Evolutionary conservation across 257 asterid genomes (phyloP), one percentile per base, ranked within the genome.

Genomic region (Nyctanthes arbortristis): DNA sequence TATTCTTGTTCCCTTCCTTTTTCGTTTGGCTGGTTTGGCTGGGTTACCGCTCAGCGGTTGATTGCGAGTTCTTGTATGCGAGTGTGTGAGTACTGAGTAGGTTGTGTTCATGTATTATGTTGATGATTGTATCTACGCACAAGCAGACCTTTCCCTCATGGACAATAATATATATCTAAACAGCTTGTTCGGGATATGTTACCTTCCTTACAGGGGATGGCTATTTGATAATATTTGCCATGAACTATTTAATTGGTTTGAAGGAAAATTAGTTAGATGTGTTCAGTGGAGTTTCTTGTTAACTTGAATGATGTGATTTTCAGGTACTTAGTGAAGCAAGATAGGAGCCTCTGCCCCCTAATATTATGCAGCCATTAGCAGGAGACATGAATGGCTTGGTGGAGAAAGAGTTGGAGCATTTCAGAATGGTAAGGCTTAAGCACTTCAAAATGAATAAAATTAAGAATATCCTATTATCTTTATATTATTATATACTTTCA

Each of bases 331-430:
- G 68, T 13, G 82, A 78, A 64, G 77, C 73, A 72, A 77, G 84
- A 73, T 71, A 73, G 7, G 31, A 52, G 47, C 34, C 74, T 58
- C 73, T 20, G 40, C 47, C 74, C 7, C 32, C 49, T 3, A 72
- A 71, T 61, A 32, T 24, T 27, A 37, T 40, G 60, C 76, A 66
- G 49, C 80, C 77, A 63, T 61, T 72, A 39, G 78, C 67, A 24
- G 72, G 63, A 79, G 82, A 73, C 43, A 9, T 71, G 55, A 73
- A 71, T 56, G 70, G 35, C 37, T 80, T 66, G 24, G 49, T 87
- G 70, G 87, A 68, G 83, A 76, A 78, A 75, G 91, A 91, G 76
- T 39, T 91, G 83, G 84, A 84, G 59, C 84, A 74, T 70, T 88
- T 91, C 70, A 72, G 81, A 77, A 77, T 43, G 96, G 96, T 88